A percentile compares a stretch with the other conserved stretches of the same genome.
Conservation (phyloP, 257 asterid species). For the Salvia miltiorrhiza region DNA sequence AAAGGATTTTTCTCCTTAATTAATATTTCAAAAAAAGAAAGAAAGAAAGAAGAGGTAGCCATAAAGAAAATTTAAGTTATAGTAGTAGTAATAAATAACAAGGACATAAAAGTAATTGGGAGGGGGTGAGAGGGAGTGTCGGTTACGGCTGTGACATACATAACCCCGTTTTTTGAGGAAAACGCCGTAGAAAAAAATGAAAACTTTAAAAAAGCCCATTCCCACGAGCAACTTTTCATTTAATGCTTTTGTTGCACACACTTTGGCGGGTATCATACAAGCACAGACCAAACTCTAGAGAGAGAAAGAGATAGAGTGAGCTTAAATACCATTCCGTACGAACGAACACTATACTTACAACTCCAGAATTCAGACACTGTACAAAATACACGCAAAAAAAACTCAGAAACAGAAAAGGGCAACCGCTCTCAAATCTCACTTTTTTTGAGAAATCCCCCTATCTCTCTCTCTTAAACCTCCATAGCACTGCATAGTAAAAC, state of each 20-base stretch:
- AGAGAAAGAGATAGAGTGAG: constrained; percentile 9
- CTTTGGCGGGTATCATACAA: constrained; percentile 65
- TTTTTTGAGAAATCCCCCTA: constrained; percentile 5
- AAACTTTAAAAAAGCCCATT: constrained; percentile 12
- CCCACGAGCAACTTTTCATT: constrained; percentile 32
- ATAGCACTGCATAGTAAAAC: background rate
- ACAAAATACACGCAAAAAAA: constrained; percentile 11
- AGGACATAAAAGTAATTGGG: constrained; percentile 17
- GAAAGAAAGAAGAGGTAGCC: background rate
- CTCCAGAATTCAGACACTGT: constrained; percentile 30
- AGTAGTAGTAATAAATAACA: background rate
- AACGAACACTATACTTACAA: constrained; percentile 18
- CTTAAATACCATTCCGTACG: constrained; percentile 35
- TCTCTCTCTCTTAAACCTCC: constrained; percentile 14
- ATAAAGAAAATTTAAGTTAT: too few relatives aligned
- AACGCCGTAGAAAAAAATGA: background rate
- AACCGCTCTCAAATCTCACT: constrained; percentile 30
- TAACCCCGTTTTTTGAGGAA: constrained; percentile 20
- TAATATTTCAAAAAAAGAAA: too few relatives aligned
- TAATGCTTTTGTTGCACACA: constrained; percentile 32
- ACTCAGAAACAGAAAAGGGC: background rate
- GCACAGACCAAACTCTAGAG: constrained; percentile 24
- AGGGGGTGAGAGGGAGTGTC: constrained; percentile 27
- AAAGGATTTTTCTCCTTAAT: too few relatives aligned
- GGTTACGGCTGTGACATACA: constrained; percentile 28